These are phyloP conservation scores for Aspergillus tanneri DNA, from an alignment of 2,329 filamentous ascomycete species.

Conservation along the genomic window DNA sequence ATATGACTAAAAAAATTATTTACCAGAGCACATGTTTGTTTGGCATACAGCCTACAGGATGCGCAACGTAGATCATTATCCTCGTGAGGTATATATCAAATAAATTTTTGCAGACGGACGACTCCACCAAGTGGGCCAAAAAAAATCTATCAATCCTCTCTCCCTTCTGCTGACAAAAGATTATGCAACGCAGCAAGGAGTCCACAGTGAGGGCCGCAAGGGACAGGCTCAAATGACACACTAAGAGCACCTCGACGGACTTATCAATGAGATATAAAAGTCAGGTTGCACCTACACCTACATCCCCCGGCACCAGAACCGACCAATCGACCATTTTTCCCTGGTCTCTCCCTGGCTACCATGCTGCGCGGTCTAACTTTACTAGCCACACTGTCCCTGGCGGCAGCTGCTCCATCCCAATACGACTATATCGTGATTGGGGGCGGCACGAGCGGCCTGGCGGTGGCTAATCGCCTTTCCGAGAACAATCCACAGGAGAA, in stretches of 20 bases:
- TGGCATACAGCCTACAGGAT: too few species aligned
- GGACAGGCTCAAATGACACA: neutral
- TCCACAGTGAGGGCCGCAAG: neutral
- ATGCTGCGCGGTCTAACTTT: constrained; percentile 4
- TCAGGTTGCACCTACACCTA: neutral
- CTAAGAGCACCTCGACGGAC: neutral
- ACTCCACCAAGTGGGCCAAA: neutral
- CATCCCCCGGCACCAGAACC: neutral
- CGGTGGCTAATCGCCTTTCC: constrained; percentile 37
- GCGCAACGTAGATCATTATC: neutral
- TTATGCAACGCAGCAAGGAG: neutral
- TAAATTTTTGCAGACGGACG: too few species aligned
- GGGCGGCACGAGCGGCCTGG: constrained; percentile 38
- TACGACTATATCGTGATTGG: constrained; percentile 40
- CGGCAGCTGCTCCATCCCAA: constrained; percentile 1
- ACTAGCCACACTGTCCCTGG: constrained; percentile 18
- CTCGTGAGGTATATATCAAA: too few species aligned
- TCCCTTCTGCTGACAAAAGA: neutral
- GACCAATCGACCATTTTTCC: too few species aligned
- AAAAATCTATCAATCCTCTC: neutral
- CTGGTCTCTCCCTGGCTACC: neutral
- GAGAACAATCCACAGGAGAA: constrained; percentile 29
- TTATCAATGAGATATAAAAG: neutral
- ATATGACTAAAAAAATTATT: too few species aligned
- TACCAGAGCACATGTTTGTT: too few species aligned